Evolutionary conservation across 176 grass and related monocot species (phyloP).

Genomic region (Olyra latifolia): DNA sequence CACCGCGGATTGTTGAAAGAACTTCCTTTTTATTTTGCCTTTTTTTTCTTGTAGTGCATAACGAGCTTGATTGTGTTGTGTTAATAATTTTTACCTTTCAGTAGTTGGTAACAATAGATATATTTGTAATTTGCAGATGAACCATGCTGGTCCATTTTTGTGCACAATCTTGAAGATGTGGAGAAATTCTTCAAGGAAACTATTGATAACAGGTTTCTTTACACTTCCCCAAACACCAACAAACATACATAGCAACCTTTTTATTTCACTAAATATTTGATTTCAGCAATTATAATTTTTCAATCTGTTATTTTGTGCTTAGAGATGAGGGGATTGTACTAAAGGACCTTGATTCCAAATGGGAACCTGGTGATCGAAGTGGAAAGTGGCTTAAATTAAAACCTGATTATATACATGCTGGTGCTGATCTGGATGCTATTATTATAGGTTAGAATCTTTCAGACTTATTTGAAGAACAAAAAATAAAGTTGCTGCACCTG

Average conservation of each 20-base stretch:
- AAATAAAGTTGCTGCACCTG: not conserved
- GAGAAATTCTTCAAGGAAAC: constrained; percentile 95
- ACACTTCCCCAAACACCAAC: constrained; percentile 6
- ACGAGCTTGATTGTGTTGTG: constrained; percentile 9
- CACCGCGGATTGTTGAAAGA: not conserved
- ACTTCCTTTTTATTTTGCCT: constrained; percentile 6
- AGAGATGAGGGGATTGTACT: constrained; percentile 94
- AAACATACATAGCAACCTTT: not conserved
- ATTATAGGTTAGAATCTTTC: constrained; percentile 75
- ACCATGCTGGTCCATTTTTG: constrained; percentile 88
- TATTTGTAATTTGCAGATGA: constrained; percentile 61
- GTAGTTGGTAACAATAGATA: constrained; percentile 8
- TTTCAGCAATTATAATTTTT: constrained; percentile 26
- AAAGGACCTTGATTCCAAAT: constrained; percentile 93
- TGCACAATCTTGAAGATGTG: constrained; percentile 70
- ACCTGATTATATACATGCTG: constrained; percentile 93
- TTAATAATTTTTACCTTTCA: not conserved
- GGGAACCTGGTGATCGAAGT: constrained; percentile 89
- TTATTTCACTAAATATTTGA: not conserved
- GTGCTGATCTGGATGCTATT: constrained; percentile 92
- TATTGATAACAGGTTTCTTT: constrained; percentile 79
- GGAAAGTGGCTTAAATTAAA: constrained; percentile 98
- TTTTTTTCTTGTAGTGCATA: constrained; percentile 2
- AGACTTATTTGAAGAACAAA: constrained; percentile 10
- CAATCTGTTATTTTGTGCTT: constrained; percentile 22